Evolutionary conservation across 345 rosid species (phyloP).

Genomic region (Viola odorata): DNA sequence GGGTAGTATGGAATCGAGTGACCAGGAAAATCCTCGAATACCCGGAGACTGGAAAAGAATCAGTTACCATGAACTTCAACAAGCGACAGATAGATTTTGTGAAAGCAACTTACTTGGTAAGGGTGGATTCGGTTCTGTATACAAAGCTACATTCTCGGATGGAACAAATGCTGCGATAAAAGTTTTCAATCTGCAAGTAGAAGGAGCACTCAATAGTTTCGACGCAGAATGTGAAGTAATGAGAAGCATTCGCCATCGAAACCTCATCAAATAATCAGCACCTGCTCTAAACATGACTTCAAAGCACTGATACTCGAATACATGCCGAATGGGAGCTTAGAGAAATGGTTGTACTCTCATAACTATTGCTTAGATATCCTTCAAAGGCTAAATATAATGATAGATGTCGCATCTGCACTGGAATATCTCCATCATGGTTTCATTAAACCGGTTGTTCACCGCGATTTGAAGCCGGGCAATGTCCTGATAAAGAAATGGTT

Average conservation of each 20-base stretch:
- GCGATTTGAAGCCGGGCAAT: constrained; percentile 20
- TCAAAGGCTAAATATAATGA: constrained; percentile 11
- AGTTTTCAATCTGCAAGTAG: constrained; percentile 2
- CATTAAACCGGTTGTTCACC: neutral
- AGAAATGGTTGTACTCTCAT: constrained; percentile 15
- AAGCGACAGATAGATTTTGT: constrained; percentile 4
- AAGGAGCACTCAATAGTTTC: constrained; percentile 1
- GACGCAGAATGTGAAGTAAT: constrained; percentile 3
- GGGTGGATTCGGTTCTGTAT: constrained; percentile 6
- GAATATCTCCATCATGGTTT: constrained; percentile 10
- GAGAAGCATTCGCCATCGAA: neutral
- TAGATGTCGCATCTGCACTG: constrained; percentile 10
- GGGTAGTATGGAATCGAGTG: neutral
- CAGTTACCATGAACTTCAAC: neutral
- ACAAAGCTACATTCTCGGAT: neutral
- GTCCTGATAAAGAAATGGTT: constrained; percentile 4
- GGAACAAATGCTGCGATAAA: neutral
- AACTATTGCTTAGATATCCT: constrained; percentile 5
- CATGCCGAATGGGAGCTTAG: constrained; percentile 17
- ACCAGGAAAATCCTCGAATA: neutral
- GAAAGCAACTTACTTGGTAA: constrained; percentile 2
- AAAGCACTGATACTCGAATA: constrained; percentile 7
- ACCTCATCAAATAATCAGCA: neutral
- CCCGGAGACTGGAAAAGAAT: neutral
- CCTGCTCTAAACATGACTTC: neutral